phyloP scores from a whole-genome alignment of 2,329 filamentous ascomycete genomes.

The Graphilbum sp. region DNA sequence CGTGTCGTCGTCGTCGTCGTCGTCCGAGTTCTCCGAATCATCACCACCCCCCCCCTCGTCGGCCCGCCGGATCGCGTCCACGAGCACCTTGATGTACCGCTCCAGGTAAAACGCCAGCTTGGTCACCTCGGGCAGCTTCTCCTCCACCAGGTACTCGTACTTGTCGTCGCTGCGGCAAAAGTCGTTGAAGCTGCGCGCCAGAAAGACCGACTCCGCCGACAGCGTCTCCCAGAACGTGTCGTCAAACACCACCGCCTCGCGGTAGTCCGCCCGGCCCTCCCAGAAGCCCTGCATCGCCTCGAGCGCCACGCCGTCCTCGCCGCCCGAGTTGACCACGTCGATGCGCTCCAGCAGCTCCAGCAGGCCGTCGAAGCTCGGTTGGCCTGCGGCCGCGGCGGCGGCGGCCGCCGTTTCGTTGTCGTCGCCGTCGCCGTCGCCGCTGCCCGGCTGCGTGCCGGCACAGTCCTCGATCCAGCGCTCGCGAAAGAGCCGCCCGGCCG shows the following conservation, averaged over 20 bases:
- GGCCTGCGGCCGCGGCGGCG: conserved; percentile 17
- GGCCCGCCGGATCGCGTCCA: conserved; percentile 44
- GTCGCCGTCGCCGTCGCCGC: conserved; percentile 30
- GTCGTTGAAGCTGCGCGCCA: conserved; percentile 85
- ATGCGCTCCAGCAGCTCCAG: conserved; percentile 87
- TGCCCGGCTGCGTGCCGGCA: conserved; percentile 47
- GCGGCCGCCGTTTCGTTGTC: no score
- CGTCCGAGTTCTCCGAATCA: conserved; percentile 42
- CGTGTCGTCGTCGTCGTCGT: conserved; percentile 65
- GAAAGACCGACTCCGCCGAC: conserved; percentile 73
- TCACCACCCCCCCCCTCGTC: conserved; percentile 18
- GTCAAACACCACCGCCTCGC: conserved; percentile 54
- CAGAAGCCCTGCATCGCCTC: conserved; percentile 95
- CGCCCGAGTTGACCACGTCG: conserved; percentile 77
- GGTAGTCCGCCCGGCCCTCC: conserved; percentile 76
- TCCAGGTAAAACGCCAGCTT: conserved; percentile 78
- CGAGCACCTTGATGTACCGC: conserved; percentile 55
- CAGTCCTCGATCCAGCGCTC: conserved; percentile 98
- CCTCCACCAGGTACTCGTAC: conserved; percentile 62
- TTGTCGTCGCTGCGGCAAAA: conserved; percentile 67
- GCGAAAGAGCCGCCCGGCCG: conserved; percentile 74
- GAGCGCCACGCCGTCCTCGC: conserved; percentile 76
- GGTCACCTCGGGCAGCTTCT: conserved; percentile 90
- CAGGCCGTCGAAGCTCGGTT: conserved; percentile 62
- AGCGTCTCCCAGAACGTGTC: conserved; percentile 68